Evolutionary conservation across 768 basidiomycete genomes (phyloP), one percentile per base, ranked within the genome.

Genomic region (Tulasnella sp.): DNA sequence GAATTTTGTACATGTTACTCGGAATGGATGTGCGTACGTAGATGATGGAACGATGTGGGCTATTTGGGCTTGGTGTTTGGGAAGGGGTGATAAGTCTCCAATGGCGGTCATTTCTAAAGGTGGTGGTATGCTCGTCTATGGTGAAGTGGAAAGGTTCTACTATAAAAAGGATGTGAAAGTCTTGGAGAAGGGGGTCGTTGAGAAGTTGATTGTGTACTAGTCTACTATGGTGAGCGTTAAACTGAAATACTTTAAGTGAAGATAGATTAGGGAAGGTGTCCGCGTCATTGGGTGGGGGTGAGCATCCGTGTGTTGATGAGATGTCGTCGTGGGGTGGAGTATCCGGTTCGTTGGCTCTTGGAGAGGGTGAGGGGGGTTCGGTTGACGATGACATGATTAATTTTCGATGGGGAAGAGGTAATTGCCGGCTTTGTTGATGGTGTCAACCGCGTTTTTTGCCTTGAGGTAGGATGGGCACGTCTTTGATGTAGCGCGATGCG

Each of bases 141-240:
- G 35, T 37, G 48, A 29, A 25, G 13, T 20, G 25, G 35, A 37
- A 53, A 25, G 53, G 53, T 40, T 53, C 53, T 29, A 20, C 27
- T 3, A 53, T 53, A 27, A 53, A 53, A 6, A 53, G 33, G n/a
- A 54, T 27, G 20, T 53, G 28, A 19, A 53, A 53, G 19, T 53
- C 9, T 19, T 20, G 28, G 5, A 47, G 46, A 19, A 22, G 20
- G 16, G 51, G 27, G 3, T 32, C 43, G 4, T 27, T 31, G 9
- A 53, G 25, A 20, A 53, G 51, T 10, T 25, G 4, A 31, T 53
- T 47, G 37, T 47, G 45, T 47, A 47, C 45, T 28, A 3, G 1
- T 29, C 25, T 16, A 22, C 22, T 24, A 34, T 31, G 45, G 28
- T 47, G 45, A 16, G 45, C 12, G 10, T 47, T 47, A 12, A 32